Percentiles rank a stretch among this genome's conserved stretches.
These are phyloP conservation scores for Somion occarium DNA, from an alignment of 1,284 basidiomycete genomes.

Conservation along the genomic window DNA sequence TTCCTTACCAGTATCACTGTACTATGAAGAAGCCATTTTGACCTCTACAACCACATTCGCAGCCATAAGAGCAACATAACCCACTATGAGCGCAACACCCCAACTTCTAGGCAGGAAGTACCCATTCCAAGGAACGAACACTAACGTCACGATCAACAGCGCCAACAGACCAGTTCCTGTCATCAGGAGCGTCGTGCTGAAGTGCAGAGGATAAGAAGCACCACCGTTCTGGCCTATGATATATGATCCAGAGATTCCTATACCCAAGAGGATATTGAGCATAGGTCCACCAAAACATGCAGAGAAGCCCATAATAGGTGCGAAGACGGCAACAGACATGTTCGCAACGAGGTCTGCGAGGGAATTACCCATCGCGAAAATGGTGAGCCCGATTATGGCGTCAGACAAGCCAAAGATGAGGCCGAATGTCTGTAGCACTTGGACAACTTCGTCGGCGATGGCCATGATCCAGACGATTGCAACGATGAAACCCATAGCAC, in stretches of 20 bases:
- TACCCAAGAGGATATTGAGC: conserved; percentile 93
- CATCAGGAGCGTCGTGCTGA: conserved; percentile 82
- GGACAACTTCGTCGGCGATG: conserved; percentile 91
- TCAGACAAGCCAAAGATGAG: conserved; percentile 94
- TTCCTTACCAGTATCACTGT: too few species aligned
- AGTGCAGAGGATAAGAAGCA: conserved; percentile 65
- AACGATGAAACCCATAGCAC: conserved; percentile 85
- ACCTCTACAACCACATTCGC: conserved; percentile 76
- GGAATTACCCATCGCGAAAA: conserved; percentile 96
- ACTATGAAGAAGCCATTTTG: conserved; percentile 9
- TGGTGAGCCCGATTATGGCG: conserved; percentile 93
- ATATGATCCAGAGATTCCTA: conserved; percentile 77
- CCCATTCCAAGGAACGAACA: conserved; percentile 82
- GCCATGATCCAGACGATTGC: conserved; percentile 94
- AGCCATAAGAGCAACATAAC: conserved; percentile 71
- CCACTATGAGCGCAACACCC: conserved; percentile 74
- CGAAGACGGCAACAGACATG: conserved; percentile 86
- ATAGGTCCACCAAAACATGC: conserved; percentile 94
- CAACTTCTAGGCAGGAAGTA: conserved; percentile 78
- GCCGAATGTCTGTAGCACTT: conserved; percentile 82
- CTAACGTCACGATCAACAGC: conserved; percentile 72
- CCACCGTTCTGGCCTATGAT: conserved; percentile 53
- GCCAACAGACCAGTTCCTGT: conserved; percentile 75
- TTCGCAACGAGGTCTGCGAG: conserved; percentile 97
- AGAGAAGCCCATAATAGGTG: conserved; percentile 87